A percentile compares a stretch with the other conserved stretches of the same genome.
These are phyloP conservation scores for Globisporangium megalacanthum DNA, from an alignment of 352 stramenopile genomes.

Conservation along the genomic window DNA sequence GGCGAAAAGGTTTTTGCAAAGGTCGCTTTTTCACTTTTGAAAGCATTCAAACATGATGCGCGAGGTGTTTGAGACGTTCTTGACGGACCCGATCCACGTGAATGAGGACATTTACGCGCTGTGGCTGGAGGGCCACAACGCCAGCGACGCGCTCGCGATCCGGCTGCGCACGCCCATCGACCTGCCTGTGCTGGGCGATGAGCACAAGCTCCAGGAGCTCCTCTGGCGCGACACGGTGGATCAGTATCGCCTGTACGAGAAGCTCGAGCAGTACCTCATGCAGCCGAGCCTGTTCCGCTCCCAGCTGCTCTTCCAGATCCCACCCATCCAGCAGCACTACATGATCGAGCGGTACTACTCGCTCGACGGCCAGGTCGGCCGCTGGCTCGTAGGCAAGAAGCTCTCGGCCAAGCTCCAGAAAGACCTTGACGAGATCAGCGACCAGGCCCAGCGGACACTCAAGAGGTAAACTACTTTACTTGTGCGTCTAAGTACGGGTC, in stretches of 20 bases:
- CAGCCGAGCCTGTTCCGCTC: slow-evolving; percentile 74
- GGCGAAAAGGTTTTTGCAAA: too few species aligned
- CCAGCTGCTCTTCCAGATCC: slow-evolving; percentile 81
- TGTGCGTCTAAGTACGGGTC: too few species aligned
- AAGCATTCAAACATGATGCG: slow-evolving; percentile 31
- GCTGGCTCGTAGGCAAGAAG: slow-evolving; percentile 77
- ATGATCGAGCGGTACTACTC: slow-evolving; percentile 82
- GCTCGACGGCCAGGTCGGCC: slow-evolving; percentile 59
- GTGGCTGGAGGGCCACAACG: slow-evolving; percentile 73
- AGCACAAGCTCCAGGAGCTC: slow-evolving; percentile 54
- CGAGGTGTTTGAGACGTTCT: slow-evolving; percentile 77
- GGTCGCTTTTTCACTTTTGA: too few species aligned
- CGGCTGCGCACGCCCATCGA: slow-evolving; percentile 41
- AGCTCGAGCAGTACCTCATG: slow-evolving; percentile 79
- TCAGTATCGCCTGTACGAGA: slow-evolving; percentile 81
- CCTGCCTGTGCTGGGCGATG: slow-evolving; percentile 46
- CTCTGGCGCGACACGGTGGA: slow-evolving; percentile 77
- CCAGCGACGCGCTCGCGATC: slow-evolving; percentile 40
- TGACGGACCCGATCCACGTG: slow-evolving; percentile 75
- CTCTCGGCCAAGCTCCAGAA: slow-evolving; percentile 79
- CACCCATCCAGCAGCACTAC: slow-evolving; percentile 66
- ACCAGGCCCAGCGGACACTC: slow-evolving; percentile 53
- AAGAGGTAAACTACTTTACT: slow-evolving; percentile 33
- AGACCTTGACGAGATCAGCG: slow-evolving; percentile 81
- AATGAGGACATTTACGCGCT: slow-evolving; percentile 75